Evolutionary conservation across 208 protist genomes (phyloP).

Genomic region (Leishmania braziliensis): DNA sequence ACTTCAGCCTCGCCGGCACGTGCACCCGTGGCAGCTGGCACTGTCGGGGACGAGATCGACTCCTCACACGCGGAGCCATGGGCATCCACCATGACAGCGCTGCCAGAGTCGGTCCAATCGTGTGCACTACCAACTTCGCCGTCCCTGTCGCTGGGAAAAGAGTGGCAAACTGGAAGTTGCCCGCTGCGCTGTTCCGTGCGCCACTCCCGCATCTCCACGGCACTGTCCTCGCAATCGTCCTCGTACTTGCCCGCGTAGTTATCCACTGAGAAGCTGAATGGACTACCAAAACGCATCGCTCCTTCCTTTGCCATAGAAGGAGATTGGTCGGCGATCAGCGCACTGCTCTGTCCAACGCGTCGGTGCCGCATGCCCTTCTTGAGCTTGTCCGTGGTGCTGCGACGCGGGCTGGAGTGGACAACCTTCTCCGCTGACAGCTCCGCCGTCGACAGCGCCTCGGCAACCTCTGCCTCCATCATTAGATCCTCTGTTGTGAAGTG

Average conservation of each 20-base stretch:
- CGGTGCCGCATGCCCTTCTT: slow-evolving; percentile 14
- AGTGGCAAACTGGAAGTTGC: not conserved
- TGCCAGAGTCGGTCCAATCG: not conserved
- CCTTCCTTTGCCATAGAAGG: not conserved
- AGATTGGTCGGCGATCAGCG: not conserved
- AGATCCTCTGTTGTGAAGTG: slow-evolving; percentile 68
- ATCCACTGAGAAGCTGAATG: not conserved
- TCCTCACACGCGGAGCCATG: not conserved
- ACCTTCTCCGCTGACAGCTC: slow-evolving; percentile 66
- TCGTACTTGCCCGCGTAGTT: not conserved
- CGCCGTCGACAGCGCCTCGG: slow-evolving; percentile 52
- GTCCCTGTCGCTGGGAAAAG: not conserved
- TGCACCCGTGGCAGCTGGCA: not conserved
- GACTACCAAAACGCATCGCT: not conserved
- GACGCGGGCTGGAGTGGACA: slow-evolving; percentile 21
- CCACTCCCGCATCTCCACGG: slow-evolving; percentile 28
- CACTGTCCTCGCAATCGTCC: not conserved
- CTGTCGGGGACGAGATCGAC: not conserved
- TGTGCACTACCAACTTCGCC: not conserved
- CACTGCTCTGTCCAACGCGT: slow-evolving; percentile 2
- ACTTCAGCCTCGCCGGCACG: not conserved
- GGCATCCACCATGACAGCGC: not conserved
- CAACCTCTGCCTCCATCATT: slow-evolving; percentile 53
- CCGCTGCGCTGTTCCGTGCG: slow-evolving; percentile 14
- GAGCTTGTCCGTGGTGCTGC: slow-evolving; percentile 11